These are phyloP conservation scores for Trichopus zeylanicus DNA, from an alignment of 116 monocot species.

Conservation along the genomic window DNA sequence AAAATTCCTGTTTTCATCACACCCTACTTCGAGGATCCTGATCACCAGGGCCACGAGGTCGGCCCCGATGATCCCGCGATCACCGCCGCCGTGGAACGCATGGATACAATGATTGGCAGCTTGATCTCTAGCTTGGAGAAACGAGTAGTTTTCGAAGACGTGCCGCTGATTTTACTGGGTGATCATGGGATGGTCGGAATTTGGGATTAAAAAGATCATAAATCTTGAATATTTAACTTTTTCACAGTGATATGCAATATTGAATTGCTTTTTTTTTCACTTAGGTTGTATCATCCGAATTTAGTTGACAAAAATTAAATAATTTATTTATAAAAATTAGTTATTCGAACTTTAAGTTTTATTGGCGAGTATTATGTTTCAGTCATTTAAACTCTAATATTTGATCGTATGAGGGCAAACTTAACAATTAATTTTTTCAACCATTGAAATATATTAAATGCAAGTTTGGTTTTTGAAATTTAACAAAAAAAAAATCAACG, in stretches of 20 bases:
- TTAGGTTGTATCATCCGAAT: too few species aligned
- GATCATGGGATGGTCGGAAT: constrained; percentile 81
- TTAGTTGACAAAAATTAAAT: too few species aligned
- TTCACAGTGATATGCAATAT: constrained; percentile 16
- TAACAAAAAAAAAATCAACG: too few species aligned
- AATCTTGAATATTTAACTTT: constrained; percentile 41
- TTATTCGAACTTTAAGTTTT: too few species aligned
- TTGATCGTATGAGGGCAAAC: too few species aligned
- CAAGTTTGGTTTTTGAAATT: too few species aligned
- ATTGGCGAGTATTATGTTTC: too few species aligned
- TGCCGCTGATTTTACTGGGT: constrained; percentile 47
- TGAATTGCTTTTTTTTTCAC: too few species aligned
- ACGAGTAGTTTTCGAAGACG: constrained; percentile 64
- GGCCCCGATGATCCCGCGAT: constrained; percentile 63
- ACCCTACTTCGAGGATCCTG: constrained; percentile 70
- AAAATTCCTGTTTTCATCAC: constrained; percentile 46
- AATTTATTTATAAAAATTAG: too few species aligned
- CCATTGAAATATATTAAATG: too few species aligned
- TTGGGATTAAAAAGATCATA: constrained; percentile 51
- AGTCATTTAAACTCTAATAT: too few species aligned
- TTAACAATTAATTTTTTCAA: too few species aligned
- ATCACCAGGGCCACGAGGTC: constrained; percentile 52
- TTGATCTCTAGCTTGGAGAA: constrained; percentile 53
- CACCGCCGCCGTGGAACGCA: constrained; percentile 28
- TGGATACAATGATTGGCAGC: constrained; percentile 53